Evolutionary conservation across 805 yeast genomes (phyloP), one percentile per base, ranked within the genome.

Genomic region (Candida corydali): DNA sequence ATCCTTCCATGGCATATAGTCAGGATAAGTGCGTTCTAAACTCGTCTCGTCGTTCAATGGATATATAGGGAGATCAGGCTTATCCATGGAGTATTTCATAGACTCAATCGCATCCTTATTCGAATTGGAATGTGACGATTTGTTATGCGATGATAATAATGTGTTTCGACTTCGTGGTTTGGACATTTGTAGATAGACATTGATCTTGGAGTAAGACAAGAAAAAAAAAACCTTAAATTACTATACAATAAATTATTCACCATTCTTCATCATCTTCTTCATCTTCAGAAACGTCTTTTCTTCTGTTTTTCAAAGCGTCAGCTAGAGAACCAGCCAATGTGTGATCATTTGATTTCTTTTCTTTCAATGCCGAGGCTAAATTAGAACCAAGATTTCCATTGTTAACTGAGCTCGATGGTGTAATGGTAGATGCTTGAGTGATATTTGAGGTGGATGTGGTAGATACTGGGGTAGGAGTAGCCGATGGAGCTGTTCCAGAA

Each of bases 281-380:
- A 26, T 77, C 83, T 63, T 76, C 75, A 41, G 75, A 73, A 11
- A 86, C 76, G 3, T 86, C 86, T 8, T 63, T 71, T 41, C 63
- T 66, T 55, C 93, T 75, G 36, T 80, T 84, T 54, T 82, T 84
- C 49, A 88, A 73, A 1, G 96, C 96, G 41, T 85, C 86, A 0
- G 96, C 96, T 41, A 88, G 66, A 5, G 91, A 88, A n/a, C 87
- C 89, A 9, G 91, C 93, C 48, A 86, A 65, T 1, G 68, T 60
- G 11, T 64, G 63, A 42, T 80, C 86, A 38, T 75, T 82, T 39
- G 72, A 73, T 46, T 78, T 72, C 60, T 78, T 79, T 14, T 80
- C 78, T 58, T 65, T 69, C 46, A 83, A 56, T 0, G 89, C 89
- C 36, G 78, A 80, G 1, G 89, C 89, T 19, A 82, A 59, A 0